phyloP scores from a whole-genome alignment of 495 filamentous ascomycete species.

The Penicillium bialowiezense region DNA sequence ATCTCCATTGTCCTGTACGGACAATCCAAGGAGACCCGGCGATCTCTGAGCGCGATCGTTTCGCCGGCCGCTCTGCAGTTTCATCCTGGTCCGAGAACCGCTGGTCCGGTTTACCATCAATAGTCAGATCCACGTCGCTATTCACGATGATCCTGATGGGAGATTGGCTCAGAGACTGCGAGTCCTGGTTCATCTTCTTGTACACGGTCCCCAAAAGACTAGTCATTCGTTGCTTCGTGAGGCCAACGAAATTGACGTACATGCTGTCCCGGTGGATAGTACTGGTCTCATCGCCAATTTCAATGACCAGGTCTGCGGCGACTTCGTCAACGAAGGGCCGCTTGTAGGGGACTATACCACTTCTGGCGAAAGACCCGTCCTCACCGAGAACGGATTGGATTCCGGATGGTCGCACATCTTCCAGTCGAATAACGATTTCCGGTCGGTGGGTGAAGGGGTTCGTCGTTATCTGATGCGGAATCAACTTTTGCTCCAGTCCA shows the following conservation, averaged over 20 bases:
- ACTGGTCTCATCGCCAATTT: conserved; percentile 69
- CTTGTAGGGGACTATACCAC: conserved; percentile 71
- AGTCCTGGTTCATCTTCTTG: conserved; percentile 66
- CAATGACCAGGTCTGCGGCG: conserved; percentile 71
- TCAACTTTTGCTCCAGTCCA: conserved; percentile 83
- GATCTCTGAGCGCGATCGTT: conserved; percentile 46
- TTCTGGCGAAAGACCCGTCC: conserved; percentile 16
- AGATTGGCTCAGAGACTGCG: conserved; percentile 2
- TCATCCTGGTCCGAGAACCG: conserved; percentile 1
- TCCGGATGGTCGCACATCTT: conserved; percentile 83
- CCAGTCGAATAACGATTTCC: conserved; percentile 79
- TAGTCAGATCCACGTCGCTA: conserved; percentile 61
- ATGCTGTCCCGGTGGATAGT: conserved; percentile 54
- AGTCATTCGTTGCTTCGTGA: conserved; percentile 64
- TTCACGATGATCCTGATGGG: conserved; percentile 63
- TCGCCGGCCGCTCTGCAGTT: conserved; percentile 30
- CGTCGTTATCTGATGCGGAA: conserved; percentile 72
- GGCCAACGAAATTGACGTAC: conserved; percentile 69
- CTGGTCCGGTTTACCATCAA: conserved; percentile 58
- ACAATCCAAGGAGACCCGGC: conserved; percentile 60
- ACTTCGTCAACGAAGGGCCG: conserved; percentile 79
- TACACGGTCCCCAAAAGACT: conserved; percentile 76
- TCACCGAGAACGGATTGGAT: conserved; percentile 59
- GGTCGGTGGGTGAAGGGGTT: conserved; percentile 63
- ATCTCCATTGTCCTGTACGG: conserved; percentile 74